Evolutionary conservation across 164 flowering plant species (phyloP).

Genomic region (Dillenia suffruticosa): DNA sequence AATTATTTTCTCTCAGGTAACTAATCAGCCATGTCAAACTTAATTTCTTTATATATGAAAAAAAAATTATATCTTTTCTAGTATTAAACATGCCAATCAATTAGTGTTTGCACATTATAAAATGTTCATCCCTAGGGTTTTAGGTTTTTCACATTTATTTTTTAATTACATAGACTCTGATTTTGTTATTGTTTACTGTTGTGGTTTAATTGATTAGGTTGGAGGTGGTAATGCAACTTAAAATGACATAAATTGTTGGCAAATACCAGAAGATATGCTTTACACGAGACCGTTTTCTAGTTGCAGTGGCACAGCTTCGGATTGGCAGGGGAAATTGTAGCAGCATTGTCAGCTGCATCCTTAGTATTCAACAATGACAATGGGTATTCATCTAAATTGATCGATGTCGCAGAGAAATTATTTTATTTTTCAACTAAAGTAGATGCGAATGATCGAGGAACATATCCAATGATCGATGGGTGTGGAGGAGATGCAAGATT

Average conservation of each 20-base stretch:
- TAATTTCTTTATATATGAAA: too few species aligned
- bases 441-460: conserved; percentile 16
- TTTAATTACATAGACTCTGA: not conserved
- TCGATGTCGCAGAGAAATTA: conserved; percentile 36
- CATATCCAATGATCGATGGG: conserved; percentile 30
- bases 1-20: conserved; percentile 47
- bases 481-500: conserved; percentile 48
- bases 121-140: too few species aligned
- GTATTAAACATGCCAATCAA: too few species aligned
- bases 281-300: conserved; percentile 39
- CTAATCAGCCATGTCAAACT: not conserved
- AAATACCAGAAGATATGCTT: conserved; percentile 67
- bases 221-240: conserved; percentile 21
- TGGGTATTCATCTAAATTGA: conserved; percentile 28
- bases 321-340: conserved; percentile 71
- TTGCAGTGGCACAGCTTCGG: conserved; percentile 35
- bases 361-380: conserved; percentile 47
- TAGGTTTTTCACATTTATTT: not conserved
- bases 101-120: too few species aligned
- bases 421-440: conserved; percentile 24
- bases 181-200: too few species aligned
- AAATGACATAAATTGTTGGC: conserved; percentile 57
- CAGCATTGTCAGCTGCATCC: conserved; percentile 69
- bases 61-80: too few species aligned
- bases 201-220: conserved; percentile 26